Evolutionary conservation across 2,329 filamentous ascomycete species (phyloP).

Genomic region (Rhinocladiella mackenziei): DNA sequence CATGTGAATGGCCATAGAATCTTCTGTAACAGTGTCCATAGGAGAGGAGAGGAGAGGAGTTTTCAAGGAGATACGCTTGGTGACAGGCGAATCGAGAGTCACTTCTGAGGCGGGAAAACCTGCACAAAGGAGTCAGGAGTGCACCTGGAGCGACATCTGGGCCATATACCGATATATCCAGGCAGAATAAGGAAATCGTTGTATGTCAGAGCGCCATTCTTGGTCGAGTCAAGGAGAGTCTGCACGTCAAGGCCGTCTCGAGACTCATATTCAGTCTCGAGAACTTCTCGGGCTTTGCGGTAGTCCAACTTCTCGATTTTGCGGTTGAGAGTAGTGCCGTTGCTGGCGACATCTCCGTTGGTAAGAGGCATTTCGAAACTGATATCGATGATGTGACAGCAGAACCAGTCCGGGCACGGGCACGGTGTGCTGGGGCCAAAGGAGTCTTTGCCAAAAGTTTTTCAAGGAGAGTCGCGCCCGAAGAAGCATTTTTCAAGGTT

Average conservation of each 20-base stretch:
- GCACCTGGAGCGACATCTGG: constrained; percentile 1
- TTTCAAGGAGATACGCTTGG: constrained; percentile 93
- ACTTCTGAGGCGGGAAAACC: constrained; percentile 91
- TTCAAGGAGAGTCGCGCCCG: no score
- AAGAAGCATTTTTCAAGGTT: no score
- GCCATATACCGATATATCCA: constrained; percentile 76
- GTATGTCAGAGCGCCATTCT: constrained; percentile 91
- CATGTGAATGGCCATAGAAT: constrained; percentile 98
- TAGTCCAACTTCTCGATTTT: constrained; percentile 64
- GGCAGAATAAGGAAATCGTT: constrained; percentile 97
- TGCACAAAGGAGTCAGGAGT: constrained; percentile 33
- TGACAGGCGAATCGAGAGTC: constrained; percentile 81
- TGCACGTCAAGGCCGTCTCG: constrained; percentile 83
- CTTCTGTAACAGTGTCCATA: constrained; percentile 99
- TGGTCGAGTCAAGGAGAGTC: constrained; percentile 83
- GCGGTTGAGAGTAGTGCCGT: constrained; percentile 45
- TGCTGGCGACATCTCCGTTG: constrained; percentile 59
- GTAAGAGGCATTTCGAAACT: constrained; percentile 62
- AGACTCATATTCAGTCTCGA: constrained; percentile 71
- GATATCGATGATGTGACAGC: no score
- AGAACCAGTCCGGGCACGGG: no score
- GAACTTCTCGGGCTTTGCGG: constrained; percentile 70
- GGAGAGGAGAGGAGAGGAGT: constrained; percentile 95
- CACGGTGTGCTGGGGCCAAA: no score
- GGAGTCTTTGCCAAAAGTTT: no score